Evolutionary conservation across 78 protist species (phyloP).

Genomic region (Dictyostelium intermedium): DNA sequence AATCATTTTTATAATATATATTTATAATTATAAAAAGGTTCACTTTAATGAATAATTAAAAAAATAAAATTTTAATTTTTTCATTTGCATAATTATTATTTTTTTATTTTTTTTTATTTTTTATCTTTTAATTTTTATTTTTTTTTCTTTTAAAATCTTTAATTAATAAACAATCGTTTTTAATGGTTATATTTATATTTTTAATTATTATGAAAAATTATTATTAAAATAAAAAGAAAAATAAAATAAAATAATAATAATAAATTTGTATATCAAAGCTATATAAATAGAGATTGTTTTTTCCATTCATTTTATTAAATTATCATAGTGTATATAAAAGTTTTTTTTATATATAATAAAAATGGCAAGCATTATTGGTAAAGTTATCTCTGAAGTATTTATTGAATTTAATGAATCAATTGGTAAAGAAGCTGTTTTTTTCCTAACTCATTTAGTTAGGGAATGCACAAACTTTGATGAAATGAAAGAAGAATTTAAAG

Average conservation of each 20-base stretch:
- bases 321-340: too few relatives aligned
- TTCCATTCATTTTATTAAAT: too few relatives aligned
- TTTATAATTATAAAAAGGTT: neutral
- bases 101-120: neutral
- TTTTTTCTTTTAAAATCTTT: neutral
- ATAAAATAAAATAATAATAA: too few relatives aligned
- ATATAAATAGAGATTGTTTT: neutral
- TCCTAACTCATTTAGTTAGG: neutral
- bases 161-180: neutral
- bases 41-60: neutral
- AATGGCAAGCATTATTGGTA: neutral
- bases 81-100: neutral
- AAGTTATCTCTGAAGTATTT: neutral
- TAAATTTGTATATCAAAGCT: neutral
- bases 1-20: neutral
- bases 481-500: neutral
- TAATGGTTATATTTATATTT: too few relatives aligned
- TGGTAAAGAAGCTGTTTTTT: neutral
- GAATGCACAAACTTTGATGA: neutral
- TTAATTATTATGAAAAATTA: too few relatives aligned
- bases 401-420: neutral
- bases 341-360: too few relatives aligned
- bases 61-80: neutral
- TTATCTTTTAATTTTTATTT: neutral
- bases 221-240: too few relatives aligned